These are phyloP conservation scores for Antitrichia curtipendula DNA, from an alignment of 225 moss, liverwort and hornwort genomes.

Conservation along the genomic window DNA sequence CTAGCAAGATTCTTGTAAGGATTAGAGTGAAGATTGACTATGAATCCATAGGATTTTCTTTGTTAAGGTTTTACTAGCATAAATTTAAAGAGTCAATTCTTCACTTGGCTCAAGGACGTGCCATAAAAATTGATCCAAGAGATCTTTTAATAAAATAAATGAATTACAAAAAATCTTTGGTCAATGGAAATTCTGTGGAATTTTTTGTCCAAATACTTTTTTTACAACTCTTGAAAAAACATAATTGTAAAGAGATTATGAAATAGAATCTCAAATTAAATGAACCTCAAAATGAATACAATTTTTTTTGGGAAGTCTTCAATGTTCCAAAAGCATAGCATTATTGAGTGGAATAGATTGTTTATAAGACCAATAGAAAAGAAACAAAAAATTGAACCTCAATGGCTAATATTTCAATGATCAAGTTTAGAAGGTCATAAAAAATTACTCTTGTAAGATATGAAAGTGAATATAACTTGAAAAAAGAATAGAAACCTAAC, in stretches of 20 bases:
- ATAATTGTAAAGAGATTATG: background rate
- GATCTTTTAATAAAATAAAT: background rate
- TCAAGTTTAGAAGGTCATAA: background rate
- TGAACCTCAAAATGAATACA: background rate
- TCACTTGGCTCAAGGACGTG: fast-evolving
- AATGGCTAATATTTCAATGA: background rate
- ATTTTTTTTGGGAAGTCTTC: background rate
- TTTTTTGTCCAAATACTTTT: background rate
- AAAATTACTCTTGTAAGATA: background rate
- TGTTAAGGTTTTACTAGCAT: background rate
- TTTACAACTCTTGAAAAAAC: no score
- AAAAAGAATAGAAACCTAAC: background rate
- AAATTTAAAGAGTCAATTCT: background rate
- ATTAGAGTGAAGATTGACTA: background rate
- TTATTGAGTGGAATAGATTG: background rate
- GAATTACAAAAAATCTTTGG: background rate
- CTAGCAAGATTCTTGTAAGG: background rate
- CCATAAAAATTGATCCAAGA: background rate
- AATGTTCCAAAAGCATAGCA: background rate
- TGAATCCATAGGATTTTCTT: background rate
- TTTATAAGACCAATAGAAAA: background rate
- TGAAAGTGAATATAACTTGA: background rate
- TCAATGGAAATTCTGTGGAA: background rate
- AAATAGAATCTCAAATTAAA: background rate
- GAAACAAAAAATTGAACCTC: background rate